These are phyloP conservation scores for Backusella luteola DNA, from an alignment of 192 early-diverging fungal genomes.

Conservation along the genomic window DNA sequence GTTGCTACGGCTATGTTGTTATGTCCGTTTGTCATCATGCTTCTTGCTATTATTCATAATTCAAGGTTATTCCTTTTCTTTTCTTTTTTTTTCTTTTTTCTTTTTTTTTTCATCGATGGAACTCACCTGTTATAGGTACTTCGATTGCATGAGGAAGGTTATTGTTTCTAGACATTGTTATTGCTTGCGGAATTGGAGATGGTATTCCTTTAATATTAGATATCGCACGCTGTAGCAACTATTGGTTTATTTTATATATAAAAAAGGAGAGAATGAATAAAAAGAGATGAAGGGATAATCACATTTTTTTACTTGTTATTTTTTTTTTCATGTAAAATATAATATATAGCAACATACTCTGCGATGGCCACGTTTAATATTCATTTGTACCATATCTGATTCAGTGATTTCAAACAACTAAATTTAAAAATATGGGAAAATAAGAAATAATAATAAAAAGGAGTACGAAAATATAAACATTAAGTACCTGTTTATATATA, in stretches of 20 bases:
- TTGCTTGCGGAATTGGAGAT: not conserved
- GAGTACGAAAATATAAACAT: not conserved
- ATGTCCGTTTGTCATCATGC: no score
- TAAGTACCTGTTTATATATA: not conserved
- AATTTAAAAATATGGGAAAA: not conserved
- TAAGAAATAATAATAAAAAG: not conserved
- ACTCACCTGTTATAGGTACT: not conserved
- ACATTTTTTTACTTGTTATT: not conserved
- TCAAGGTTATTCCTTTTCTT: not conserved
- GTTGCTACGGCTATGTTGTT: not conserved
- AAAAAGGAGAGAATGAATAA: not conserved
- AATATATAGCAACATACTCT: conserved; percentile 29
- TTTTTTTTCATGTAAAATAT: not conserved
- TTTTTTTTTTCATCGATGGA: not conserved
- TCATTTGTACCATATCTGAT: conserved; percentile 35
- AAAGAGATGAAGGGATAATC: not conserved
- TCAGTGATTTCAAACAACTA: conserved; percentile 42
- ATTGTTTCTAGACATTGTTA: not conserved
- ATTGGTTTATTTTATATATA: not conserved
- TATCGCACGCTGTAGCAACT: conserved; percentile 43
- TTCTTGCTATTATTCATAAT: not conserved
- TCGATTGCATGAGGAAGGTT: not conserved
- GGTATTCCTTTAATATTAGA: conserved; percentile 30
- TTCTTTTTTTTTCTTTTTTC: not conserved
- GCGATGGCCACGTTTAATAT: conserved; percentile 43